phyloP scores from a whole-genome alignment of 2,329 filamentous ascomycete genomes.

The Karstenula rhodostoma region DNA sequence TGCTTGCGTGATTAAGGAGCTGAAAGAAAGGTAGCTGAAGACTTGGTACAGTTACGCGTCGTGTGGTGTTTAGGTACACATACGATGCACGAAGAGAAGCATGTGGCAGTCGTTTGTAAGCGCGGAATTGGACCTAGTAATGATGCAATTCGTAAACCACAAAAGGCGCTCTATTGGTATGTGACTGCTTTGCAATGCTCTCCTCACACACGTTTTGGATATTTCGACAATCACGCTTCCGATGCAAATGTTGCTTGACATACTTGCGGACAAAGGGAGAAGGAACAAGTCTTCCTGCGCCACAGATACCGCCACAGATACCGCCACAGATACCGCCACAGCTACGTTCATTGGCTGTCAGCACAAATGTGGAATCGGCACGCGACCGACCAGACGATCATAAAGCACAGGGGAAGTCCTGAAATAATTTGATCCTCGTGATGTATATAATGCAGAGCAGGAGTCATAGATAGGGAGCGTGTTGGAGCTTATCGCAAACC shows the following conservation, averaged over 20 bases:
- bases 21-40: not conserved
- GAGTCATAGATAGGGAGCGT: not conserved
- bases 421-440: not conserved
- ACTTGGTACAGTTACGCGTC: not conserved
- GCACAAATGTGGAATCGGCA: constrained; percentile 3
- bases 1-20: too few species aligned
- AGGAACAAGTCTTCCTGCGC: not conserved
- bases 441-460: not conserved
- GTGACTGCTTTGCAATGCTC: not conserved
- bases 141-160: constrained; percentile 5
- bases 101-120: constrained; percentile 34
- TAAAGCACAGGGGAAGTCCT: not conserved
- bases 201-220: not conserved
- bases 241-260: not conserved
- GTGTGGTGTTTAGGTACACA: not conserved
- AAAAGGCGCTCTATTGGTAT: not conserved
- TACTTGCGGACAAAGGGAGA: not conserved
- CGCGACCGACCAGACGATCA: constrained; percentile 10
- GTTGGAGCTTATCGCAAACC: too few species aligned
- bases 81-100: not conserved
- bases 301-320: constrained; percentile 14
- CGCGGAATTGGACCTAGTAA: constrained; percentile 35
- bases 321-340: constrained; percentile 17
- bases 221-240: not conserved
- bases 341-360: not conserved